phyloP scores from a whole-genome alignment of 768 basidiomycete species.

The Collybia sp. region DNA sequence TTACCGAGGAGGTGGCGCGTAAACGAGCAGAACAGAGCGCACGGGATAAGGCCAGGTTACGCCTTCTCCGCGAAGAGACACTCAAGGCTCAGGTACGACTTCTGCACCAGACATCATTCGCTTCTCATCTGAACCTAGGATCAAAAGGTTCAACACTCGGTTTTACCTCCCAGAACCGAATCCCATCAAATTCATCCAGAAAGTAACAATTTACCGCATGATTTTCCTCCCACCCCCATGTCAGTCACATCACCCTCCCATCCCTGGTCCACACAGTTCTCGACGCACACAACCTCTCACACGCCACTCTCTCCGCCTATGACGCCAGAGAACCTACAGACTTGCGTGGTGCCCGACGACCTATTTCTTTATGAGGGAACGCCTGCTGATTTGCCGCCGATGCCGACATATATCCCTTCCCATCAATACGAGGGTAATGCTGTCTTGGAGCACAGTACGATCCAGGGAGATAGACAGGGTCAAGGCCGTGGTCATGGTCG shows the following conservation, averaged over 20 bases:
- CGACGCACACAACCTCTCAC: constrained; percentile 1
- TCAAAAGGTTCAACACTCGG: too few relatives aligned
- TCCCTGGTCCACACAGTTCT: constrained; percentile 8
- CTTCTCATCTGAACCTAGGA: too few relatives aligned
- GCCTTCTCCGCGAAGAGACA: constrained; percentile 20
- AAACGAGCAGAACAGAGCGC: constrained; percentile 31
- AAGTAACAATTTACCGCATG: too few relatives aligned
- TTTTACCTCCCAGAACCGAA: too few relatives aligned
- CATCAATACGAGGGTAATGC: neutral
- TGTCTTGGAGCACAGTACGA: neutral
- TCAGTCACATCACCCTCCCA: constrained; percentile 14
- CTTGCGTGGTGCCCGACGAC: constrained; percentile 23
- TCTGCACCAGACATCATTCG: too few relatives aligned
- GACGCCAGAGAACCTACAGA: constrained; percentile 24
- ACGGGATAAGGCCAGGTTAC: constrained; percentile 28
- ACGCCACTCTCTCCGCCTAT: constrained; percentile 10
- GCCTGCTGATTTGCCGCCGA: neutral
- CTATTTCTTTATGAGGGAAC: constrained; percentile 15
- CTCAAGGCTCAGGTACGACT: constrained; percentile 2
- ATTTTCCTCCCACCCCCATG: constrained; percentile 13
- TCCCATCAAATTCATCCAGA: too few relatives aligned
- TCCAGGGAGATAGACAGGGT: constrained; percentile 4
- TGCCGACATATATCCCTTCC: neutral
- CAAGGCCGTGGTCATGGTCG: constrained; percentile 6
- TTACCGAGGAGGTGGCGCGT: constrained; percentile 14